phyloP scores from a whole-genome alignment of 2,329 filamentous ascomycete genomes.

The Curvularia spicifera region DNA sequence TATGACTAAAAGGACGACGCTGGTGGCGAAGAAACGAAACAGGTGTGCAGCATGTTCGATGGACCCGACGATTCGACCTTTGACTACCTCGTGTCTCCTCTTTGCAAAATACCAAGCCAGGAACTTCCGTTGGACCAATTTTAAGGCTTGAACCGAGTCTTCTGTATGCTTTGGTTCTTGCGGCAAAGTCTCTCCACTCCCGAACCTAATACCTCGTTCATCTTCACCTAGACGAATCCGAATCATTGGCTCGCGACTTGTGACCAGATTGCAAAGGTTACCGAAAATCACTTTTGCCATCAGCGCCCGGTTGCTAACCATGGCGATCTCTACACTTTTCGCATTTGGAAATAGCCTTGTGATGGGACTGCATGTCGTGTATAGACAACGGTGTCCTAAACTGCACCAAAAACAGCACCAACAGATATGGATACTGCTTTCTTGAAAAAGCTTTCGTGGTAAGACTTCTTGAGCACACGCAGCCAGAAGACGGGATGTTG shows the following conservation, averaged over 20 bases:
- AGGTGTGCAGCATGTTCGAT: conserved; percentile 4
- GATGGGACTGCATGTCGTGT: neutral
- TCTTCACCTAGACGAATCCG: conserved; percentile 4
- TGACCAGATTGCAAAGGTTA: conserved; percentile 3
- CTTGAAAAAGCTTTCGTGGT: conserved; percentile 9
- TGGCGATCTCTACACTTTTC: conserved; percentile 1
- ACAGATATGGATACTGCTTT: conserved; percentile 4
- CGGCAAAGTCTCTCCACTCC: conserved; percentile 1
- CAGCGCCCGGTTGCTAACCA: conserved; percentile 4
- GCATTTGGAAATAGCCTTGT: conserved; percentile 6
- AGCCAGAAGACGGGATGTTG: conserved; percentile 8
- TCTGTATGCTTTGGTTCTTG: neutral
- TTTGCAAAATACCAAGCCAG: conserved; percentile 11
- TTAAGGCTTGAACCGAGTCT: neutral
- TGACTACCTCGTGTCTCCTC: neutral
- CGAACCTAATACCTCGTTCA: neutral
- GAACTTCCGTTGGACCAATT: conserved; percentile 1
- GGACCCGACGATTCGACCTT: neutral
- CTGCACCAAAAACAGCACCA: conserved; percentile 20
- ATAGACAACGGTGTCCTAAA: conserved; percentile 4
- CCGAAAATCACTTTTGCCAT: conserved; percentile 7
- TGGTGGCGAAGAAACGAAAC: conserved; percentile 3
- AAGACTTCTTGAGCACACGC: conserved; percentile 12
- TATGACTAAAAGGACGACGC: neutral
- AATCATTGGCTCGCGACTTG: conserved; percentile 11